A percentile compares a stretch with the other conserved stretches of the same genome.
phyloP scores from a whole-genome alignment of 176 grass and related monocot species.

The Luzula sylvatica region DNA sequence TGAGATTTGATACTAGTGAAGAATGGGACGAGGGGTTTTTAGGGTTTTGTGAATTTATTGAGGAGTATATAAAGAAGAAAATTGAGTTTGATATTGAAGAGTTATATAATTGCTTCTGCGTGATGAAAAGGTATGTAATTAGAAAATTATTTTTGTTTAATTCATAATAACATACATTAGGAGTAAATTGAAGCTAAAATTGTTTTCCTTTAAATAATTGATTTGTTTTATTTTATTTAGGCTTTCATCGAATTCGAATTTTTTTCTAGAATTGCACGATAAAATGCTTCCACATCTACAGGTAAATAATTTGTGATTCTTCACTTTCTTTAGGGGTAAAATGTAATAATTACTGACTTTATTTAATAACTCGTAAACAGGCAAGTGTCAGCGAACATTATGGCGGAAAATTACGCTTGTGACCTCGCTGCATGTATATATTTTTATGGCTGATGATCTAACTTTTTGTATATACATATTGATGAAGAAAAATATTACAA shows the following conservation, averaged over 20 bases:
- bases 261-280: slow-evolving; percentile 17
- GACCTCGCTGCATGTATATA: too few species aligned
- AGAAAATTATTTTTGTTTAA: background rate
- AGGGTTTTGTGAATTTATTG: slow-evolving; percentile 34
- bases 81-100: slow-evolving; percentile 84
- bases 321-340: background rate
- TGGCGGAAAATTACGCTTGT: slow-evolving; percentile 19
- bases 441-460: too few species aligned
- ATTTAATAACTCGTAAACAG: background rate
- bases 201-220: too few species aligned
- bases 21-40: slow-evolving; percentile 40
- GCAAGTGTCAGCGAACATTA: slow-evolving; percentile 17
- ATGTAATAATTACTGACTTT: slow-evolving; percentile 8
- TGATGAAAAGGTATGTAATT: slow-evolving; percentile 64
- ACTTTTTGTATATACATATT: too few species aligned
- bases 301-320: background rate
- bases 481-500: too few species aligned
- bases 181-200: too few species aligned
- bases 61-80: slow-evolving; percentile 58
- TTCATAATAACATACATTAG: background rate
- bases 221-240: slow-evolving; percentile 3
- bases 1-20: slow-evolving; percentile 31
- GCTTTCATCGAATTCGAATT: slow-evolving; percentile 8
- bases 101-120: slow-evolving; percentile 76
- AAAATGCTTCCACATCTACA: slow-evolving; percentile 17